Evolutionary conservation across 2,329 filamentous ascomycete genomes (phyloP), one percentile per base, ranked within the genome.

Genomic region (Fusarium agapanthi): DNA sequence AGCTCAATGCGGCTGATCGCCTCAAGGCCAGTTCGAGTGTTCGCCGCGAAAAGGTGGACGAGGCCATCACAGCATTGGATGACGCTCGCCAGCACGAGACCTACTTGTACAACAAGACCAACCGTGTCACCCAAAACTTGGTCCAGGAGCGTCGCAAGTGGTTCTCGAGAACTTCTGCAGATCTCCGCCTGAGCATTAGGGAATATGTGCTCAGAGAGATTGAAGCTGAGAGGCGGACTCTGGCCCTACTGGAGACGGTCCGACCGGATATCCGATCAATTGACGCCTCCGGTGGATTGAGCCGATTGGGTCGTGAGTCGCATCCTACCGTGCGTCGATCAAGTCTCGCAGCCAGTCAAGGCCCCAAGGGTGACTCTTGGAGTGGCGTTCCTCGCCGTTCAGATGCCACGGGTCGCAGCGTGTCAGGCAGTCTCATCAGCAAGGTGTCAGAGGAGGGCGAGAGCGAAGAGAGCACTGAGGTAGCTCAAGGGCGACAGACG

Each of bases 321-420:
- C 94, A 97, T 80, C 95, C 96, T 6, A 84, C 91, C 10, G 81
- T 85, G 67, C 90, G 96, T 61, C 90, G 95, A 69, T 84, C 91
- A 32, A 95, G 90, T 81, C 83, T 98, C 74, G 93, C 93, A 22
- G 93, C 93, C 51, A 96, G 93, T 77, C 96, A 99, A 83, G 96
- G 96, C 0, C 95, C 96, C 55, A 97, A 97, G 84, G 96, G 96
- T n/a, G 96, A 99, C 81, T 92, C 96, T 22, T 99, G 96, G 96
- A 97, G 94, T 77, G 96, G 96, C 65, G 95, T 98, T 34, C 94
- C 95, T 40, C 89, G 96, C 69, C 89, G 93, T 61, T 90, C 91
- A 35, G 94, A 97, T 76, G 91, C 91, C n/a, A 83, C 94, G 62
- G 92, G 89, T 78, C 88, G 95, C 76, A 95, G 91, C 79, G 87